Evolutionary conservation across 2,329 filamentous ascomycete species (phyloP), one percentile per base, ranked within the genome.

Genomic region (Pestalotiopsis fici): DNA sequence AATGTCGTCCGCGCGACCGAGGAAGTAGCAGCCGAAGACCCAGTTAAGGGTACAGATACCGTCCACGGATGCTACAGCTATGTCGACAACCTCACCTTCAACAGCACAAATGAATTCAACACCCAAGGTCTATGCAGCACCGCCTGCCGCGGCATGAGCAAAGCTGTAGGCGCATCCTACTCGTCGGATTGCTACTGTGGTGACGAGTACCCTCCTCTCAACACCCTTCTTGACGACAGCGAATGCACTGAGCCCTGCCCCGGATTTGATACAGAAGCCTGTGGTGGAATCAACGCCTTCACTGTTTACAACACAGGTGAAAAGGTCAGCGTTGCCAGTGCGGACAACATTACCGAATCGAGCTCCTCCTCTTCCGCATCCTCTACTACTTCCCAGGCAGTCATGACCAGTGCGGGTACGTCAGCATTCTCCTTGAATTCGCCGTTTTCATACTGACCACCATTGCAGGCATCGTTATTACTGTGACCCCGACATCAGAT

Each of bases 171-270:
- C 73, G 93, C 85, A 37, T 80, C 93, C 57, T 87, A 85, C 7
- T 84, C 85, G 21, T 82, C 84, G 21, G 79, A 88, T 70, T 97
- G 94, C 80, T 93, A 84, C 74, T 97, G 94, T 74, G 94, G 94
- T 68, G 81, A 88, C 70, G 79, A 84, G 67, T 85, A 95, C 60
- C 94, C 94, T 0, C 83, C 89, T 18, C 74, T 82, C 50, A 81
- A 81, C 18, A 81, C 82, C 54, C 76, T 90, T 68, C 85, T 88
- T 6, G 81, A 85, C 57, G 86, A 91, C 74, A 77, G 76, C 7
- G 80, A 88, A 18, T 97, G 94, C 81, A 83, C 87, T 74, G 85
- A 84, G 31, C 76, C 83, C 0, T 97, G 94, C 77, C 83, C 87
- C 27, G 92, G 89, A 9, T 95, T 83, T 73, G 80, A 80, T 25